Evolutionary conservation across 2,329 filamentous ascomycete species (phyloP).

Genomic region (Ceratocystis diversiconidia): DNA sequence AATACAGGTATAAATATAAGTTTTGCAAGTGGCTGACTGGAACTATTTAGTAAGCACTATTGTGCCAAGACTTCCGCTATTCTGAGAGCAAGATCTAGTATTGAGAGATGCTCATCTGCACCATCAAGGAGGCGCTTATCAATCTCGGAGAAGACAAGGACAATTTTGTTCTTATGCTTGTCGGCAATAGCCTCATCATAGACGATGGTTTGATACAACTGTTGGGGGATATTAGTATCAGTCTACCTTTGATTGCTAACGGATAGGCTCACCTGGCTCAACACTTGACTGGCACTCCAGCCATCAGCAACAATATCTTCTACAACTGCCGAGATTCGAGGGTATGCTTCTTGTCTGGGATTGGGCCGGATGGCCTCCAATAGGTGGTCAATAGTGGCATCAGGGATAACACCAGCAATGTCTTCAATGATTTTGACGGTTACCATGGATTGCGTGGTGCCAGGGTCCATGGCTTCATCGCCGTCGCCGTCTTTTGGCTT

Average conservation of each 20-base stretch:
- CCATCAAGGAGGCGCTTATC: slow-evolving; percentile 93
- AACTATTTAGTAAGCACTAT: slow-evolving; percentile 18
- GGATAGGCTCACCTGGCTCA: slow-evolving; percentile 49
- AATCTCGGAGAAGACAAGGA: slow-evolving; percentile 77
- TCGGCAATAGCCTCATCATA: slow-evolving; percentile 75
- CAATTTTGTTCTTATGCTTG: slow-evolving; percentile 78
- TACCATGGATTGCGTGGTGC: slow-evolving; percentile 39
- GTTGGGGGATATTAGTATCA: slow-evolving; percentile 17
- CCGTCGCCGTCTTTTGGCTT: slow-evolving; percentile 35
- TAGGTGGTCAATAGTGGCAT: slow-evolving; percentile 54
- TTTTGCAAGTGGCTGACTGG: too few relatives aligned
- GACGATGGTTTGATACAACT: slow-evolving; percentile 71
- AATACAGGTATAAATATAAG: too few relatives aligned
- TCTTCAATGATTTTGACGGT: slow-evolving; percentile 77
- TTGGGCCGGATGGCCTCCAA: slow-evolving; percentile 62
- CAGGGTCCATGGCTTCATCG: slow-evolving; percentile 48
- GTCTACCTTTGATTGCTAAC: slow-evolving; percentile 16
- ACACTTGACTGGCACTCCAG: slow-evolving; percentile 85
- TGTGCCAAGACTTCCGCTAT: slow-evolving; percentile 57
- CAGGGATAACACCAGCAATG: slow-evolving; percentile 88
- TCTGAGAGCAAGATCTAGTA: slow-evolving; percentile 71
- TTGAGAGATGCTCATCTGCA: slow-evolving; percentile 83
- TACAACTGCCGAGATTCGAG: slow-evolving; percentile 61
- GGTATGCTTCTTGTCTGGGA: slow-evolving; percentile 50
- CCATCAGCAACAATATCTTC: slow-evolving; percentile 90